These are phyloP conservation scores for Cytospora mali DNA, from an alignment of 2,329 filamentous ascomycete species.

Conservation along the genomic window DNA sequence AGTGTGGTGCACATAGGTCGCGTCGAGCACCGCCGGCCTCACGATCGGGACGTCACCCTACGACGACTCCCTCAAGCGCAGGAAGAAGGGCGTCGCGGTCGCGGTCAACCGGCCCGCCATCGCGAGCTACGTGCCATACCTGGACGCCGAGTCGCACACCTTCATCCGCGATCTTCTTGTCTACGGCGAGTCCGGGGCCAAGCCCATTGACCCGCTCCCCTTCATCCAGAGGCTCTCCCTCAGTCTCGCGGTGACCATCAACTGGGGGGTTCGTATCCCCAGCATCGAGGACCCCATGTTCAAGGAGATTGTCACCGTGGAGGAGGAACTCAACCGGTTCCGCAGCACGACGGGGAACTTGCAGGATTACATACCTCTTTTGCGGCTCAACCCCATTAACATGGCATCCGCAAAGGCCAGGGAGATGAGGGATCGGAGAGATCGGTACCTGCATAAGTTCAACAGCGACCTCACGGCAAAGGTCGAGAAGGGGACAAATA, in stretches of 20 bases:
- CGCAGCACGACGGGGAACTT: slow-evolving; percentile 27
- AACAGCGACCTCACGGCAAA: slow-evolving; percentile 23
- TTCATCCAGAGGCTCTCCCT: slow-evolving; percentile 29
- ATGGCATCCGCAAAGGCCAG: slow-evolving; percentile 17
- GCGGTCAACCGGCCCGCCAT: slow-evolving; percentile 67
- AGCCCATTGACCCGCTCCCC: slow-evolving; percentile 26
- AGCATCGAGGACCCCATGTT: slow-evolving; percentile 28
- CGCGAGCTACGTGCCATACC: slow-evolving; percentile 68
- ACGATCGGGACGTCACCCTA: slow-evolving; percentile 68
- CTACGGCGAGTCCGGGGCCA: slow-evolving; percentile 54
- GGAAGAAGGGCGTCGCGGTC: slow-evolving; percentile 67
- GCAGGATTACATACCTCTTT: slow-evolving; percentile 26
- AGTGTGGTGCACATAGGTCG: slow-evolving; percentile 6
- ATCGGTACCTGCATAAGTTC: slow-evolving; percentile 21
- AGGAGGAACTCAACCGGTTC: slow-evolving; percentile 30
- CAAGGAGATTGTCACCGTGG: slow-evolving; percentile 28
- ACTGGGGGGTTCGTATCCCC: slow-evolving; percentile 30
- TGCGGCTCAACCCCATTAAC: slow-evolving; percentile 26
- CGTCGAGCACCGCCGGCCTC: slow-evolving; percentile 42
- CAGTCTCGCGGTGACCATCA: slow-evolving; percentile 29
- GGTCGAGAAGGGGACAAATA: slow-evolving; percentile 18
- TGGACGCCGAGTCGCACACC: slow-evolving; percentile 62
- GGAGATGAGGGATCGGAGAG: slow-evolving; percentile 25
- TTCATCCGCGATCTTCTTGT: slow-evolving; percentile 58
- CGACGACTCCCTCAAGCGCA: slow-evolving; percentile 67